A percentile compares a stretch with the other conserved stretches of the same genome.
Conservation (phyloP, 805 yeast genomes). For the Starmera amethionina region DNA sequence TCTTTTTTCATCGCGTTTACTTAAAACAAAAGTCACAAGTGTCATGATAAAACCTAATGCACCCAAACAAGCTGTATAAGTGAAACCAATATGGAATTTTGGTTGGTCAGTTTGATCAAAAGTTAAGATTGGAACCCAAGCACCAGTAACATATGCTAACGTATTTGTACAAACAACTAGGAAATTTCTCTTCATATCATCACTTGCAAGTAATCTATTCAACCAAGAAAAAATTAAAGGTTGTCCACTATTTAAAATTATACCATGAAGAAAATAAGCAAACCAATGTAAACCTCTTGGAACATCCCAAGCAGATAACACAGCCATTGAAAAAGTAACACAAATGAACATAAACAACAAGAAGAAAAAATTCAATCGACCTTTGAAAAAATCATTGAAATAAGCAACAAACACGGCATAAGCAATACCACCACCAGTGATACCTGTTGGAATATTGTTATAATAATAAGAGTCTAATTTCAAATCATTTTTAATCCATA, state of each 20-base stretch:
- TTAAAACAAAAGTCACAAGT: conserved; percentile 13
- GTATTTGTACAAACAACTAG: conserved; percentile 27
- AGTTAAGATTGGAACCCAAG: conserved; percentile 29
- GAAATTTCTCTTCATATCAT: conserved; percentile 18
- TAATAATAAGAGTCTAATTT: conserved; percentile 19
- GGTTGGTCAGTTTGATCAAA: conserved; percentile 27
- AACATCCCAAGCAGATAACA: conserved; percentile 35
- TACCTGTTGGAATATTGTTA: conserved; percentile 28
- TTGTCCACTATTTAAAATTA: conserved; percentile 40
- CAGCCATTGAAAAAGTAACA: conserved; percentile 30
- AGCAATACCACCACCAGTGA: conserved; percentile 26
- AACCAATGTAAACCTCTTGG: conserved; percentile 37
- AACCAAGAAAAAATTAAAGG: conserved; percentile 46
- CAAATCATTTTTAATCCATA: conserved; percentile 7
- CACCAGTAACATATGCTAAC: conserved; percentile 27
- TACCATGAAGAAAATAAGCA: conserved; percentile 34
- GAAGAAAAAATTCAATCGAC: conserved; percentile 25
- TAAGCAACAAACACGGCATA: conserved; percentile 24
- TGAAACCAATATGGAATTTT: conserved; percentile 23
- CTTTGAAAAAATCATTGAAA: conserved; percentile 24
- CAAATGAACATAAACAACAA: conserved; percentile 27
- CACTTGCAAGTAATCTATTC: conserved; percentile 28
- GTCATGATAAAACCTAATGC: conserved; percentile 22
- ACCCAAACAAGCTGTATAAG: conserved; percentile 24
- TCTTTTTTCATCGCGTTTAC: conserved; percentile 12